phyloP scores from a whole-genome alignment of 495 filamentous ascomycete genomes.

The Aspergillus homomorphus region DNA sequence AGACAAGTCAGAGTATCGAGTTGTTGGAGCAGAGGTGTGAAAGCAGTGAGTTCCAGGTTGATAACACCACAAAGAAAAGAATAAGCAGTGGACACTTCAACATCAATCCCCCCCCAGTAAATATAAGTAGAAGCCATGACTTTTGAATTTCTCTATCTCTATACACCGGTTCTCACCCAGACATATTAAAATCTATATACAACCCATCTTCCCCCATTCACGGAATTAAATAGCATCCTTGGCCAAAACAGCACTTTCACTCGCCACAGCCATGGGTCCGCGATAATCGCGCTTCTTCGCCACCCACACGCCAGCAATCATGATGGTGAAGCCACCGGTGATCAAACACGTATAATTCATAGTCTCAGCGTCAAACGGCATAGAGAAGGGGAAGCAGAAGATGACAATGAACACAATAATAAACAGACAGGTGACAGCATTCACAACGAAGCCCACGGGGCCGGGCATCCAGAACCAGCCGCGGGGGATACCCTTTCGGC shows the following conservation, averaged over 20 bases:
- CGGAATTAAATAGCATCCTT: neutral
- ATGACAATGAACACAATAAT: slow-evolving; percentile 70
- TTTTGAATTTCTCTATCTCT: too few relatives aligned
- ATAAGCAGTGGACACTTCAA: too few relatives aligned
- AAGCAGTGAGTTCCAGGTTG: too few relatives aligned
- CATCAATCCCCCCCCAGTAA: too few relatives aligned
- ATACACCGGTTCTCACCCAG: too few relatives aligned
- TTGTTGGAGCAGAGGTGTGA: too few relatives aligned
- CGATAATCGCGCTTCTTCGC: slow-evolving; percentile 11
- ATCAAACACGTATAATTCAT: slow-evolving; percentile 77
- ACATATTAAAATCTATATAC: neutral
- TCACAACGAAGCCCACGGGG: slow-evolving; percentile 56
- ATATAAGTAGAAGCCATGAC: too few relatives aligned
- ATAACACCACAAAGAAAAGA: too few relatives aligned
- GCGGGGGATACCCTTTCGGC: slow-evolving; percentile 58
- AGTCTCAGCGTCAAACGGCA: slow-evolving; percentile 51
- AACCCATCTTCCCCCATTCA: neutral
- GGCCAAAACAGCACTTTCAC: neutral
- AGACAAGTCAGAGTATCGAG: too few relatives aligned
- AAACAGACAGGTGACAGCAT: slow-evolving; percentile 56
- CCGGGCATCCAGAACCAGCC: slow-evolving; percentile 70
- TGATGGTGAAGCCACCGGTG: slow-evolving; percentile 54
- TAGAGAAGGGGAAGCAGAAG: slow-evolving; percentile 71
- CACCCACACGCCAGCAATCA: slow-evolving; percentile 38
- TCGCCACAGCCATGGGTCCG: slow-evolving; percentile 7